Base-by-base conservation (phyloP, 116 monocot species). In the Posidonia oceanica region DNA sequence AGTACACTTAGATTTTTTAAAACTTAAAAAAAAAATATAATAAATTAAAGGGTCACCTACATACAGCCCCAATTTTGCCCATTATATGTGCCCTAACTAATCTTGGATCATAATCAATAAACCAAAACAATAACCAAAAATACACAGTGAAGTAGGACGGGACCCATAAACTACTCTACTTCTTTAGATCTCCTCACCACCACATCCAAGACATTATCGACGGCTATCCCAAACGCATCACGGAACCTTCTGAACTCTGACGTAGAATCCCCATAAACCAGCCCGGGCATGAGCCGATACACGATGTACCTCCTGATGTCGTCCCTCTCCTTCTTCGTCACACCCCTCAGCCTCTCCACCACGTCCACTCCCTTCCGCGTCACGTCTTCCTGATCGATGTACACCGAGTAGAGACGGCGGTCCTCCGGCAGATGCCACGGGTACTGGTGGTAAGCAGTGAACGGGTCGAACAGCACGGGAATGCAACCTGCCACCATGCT, bases 391-490 rank as follows among this genome's bases (percentile, higher is more conserved):
- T 82, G 11, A 8, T 80, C 80, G 0, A 88, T 59, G 36, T 74
- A 80, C 55, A 88, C 80, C 52, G 84, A 84, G 59, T 84, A 84
- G 75, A 18, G 62, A 56, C 64, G 21, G 75, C 71, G 67, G 44
- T 87, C 81, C 76, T 77, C 74, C 7, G 88, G 80, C 66, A 88
- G 37, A 72, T 88, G 88, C 88, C 88, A 88, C 52, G 80, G 78
- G 74, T 85, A 88, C 78, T 88, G 88, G 65, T 78, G 75, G 55
- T 80, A 80, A 0, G 88, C 85, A 8, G 88, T 82, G 55, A 80
- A 76, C 10, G 77, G 75, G 59, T 80, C 76, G 58, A 88, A 88
- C 36, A 85, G 56, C 23, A 88, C 88, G 20, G 88, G 88, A 14
- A 85, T 88, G 78, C 88, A 88, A 5, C 85, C 85, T 5, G 83